Evolutionary conservation across 2,329 filamentous ascomycete species (phyloP), one percentile per base, ranked within the genome.

Genomic region (Colletotrichum salicis): DNA sequence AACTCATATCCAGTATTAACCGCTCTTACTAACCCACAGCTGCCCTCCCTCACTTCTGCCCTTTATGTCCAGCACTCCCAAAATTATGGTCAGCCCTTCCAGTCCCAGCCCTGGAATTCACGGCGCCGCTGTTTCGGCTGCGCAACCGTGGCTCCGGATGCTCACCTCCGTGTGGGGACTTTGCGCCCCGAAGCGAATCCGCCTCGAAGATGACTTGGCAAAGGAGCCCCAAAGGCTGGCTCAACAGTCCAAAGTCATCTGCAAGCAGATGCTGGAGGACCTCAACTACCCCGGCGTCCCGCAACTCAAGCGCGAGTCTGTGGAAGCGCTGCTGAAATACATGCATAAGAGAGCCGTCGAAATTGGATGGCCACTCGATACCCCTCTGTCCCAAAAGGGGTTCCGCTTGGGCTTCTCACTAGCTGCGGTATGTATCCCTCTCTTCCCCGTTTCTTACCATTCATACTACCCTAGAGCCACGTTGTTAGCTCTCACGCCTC

Each of bases 261-360:
- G 72, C 29, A 29, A 52, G 10, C 45, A 67, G 12, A 61, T 75
- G 69, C 60, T 75, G 19, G 29, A 35, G 51, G 24, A 55, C 33
- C 48, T 75, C 37, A 61, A 66, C 19, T 75, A 75, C 22, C 72
- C 73, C 8, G 73, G 73, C 5, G 73, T 67, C 3, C 73, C 73
- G 7, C 27, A 57, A 31, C 48, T 75, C 54, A 70, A 74, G 66
- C 52, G 41, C 13, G 73, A 75, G 48, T 45, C 69, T 22, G 66
- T 75, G 19, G 73, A 75, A 45, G 70, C 67, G 31, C 64, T 75
- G 35, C 56, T 75, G 13, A 41, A 70, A 33, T 75, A 75, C 63
- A 75, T 75, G 74, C 63, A 75, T 57, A 67, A 58, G 64, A 72
- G 74, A 48, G 73, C 74, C 10, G 69, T 74, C 27, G 71, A 73